These are phyloP conservation scores for Claviceps humidiphila DNA, from an alignment of 2,329 filamentous ascomycete species.

Conservation along the genomic window DNA sequence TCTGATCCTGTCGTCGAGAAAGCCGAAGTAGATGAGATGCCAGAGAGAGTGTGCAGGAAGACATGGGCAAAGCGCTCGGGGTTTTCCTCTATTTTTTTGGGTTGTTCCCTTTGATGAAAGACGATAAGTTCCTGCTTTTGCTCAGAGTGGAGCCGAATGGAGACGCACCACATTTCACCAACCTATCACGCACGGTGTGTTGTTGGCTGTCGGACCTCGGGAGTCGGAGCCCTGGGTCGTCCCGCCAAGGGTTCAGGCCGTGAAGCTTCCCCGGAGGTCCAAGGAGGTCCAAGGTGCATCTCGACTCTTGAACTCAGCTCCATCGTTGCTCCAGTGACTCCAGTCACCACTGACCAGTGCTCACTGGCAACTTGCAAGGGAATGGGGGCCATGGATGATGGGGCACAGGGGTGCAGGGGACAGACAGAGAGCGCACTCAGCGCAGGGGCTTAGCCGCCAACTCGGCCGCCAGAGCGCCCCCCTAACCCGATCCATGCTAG, in stretches of 20 bases:
- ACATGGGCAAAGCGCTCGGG: slow-evolving; percentile 4
- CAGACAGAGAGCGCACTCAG: too few species aligned
- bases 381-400: too few species aligned
- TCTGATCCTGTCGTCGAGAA: slow-evolving; percentile 1
- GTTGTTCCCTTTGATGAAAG: slow-evolving; percentile 6
- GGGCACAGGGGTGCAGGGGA: too few species aligned
- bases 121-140: slow-evolving; percentile 6
- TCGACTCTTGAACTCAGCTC: neutral
- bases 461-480: neutral
- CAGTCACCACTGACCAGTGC: too few species aligned
- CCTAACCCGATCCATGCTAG: neutral
- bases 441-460: neutral
- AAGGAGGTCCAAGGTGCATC: neutral
- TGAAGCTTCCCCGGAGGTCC: neutral
- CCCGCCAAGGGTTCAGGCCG: neutral
- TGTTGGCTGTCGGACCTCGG: neutral
- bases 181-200: neutral
- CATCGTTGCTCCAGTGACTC: too few species aligned
- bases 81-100: slow-evolving; percentile 6
- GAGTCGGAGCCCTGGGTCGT: neutral
- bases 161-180: neutral
- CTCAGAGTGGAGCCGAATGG: slow-evolving; percentile 13
- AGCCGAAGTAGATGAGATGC: neutral
- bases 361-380: too few species aligned
- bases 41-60: slow-evolving; percentile 1